Evolutionary conservation across 2,329 filamentous ascomycete genomes (phyloP), one percentile per base, ranked within the genome.

Genomic region (Penicillium sp.): DNA sequence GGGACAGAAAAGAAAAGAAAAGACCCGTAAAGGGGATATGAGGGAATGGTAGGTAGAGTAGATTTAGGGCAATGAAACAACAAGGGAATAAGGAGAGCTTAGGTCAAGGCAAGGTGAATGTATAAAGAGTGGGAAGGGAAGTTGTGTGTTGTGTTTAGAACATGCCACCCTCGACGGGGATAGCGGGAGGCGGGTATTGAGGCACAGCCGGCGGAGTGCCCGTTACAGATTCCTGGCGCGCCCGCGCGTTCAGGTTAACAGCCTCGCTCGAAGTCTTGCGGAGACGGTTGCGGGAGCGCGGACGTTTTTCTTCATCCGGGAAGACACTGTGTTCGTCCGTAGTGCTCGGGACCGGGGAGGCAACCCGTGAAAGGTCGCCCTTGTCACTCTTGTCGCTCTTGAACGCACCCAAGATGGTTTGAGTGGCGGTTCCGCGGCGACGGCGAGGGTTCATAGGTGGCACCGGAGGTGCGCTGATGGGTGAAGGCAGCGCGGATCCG

Each of bases 361-460:
- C 44, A 1, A 61, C 54, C 7, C 68, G 64, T 2, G 68, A 61
- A 4, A 64, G 55, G 4, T 76, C 74, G n/a, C 60, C 56, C 57
- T 65, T 75, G 21, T 76, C 74, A 19, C 60, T 58, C 57, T 65
- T 75, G 19, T 76, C 75, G 40, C 63, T 62, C 56, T 73, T 76
- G 59, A 76, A 71, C 33, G 66, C 75, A 50, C 60, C 73, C 51
- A 73, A 63, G 43, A 73, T 78, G 53, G 67, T 78, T 62, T 73
- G 77, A 31, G 70, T 79, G 62, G 69, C 76, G 50, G 68, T 78
- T 62, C 70, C 81, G 15, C 81, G 80, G 52, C 82, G 78, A 43
- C 84, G 78, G 57, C 81, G 80, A 1, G 84, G 83, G 65, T 86
- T 86, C 78, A 85, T 83, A 0, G 82, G 80, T 29, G 84, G 83